These are phyloP conservation scores for Lecanicillium sp. DNA, from an alignment of 2,329 filamentous ascomycete species.

Conservation along the genomic window DNA sequence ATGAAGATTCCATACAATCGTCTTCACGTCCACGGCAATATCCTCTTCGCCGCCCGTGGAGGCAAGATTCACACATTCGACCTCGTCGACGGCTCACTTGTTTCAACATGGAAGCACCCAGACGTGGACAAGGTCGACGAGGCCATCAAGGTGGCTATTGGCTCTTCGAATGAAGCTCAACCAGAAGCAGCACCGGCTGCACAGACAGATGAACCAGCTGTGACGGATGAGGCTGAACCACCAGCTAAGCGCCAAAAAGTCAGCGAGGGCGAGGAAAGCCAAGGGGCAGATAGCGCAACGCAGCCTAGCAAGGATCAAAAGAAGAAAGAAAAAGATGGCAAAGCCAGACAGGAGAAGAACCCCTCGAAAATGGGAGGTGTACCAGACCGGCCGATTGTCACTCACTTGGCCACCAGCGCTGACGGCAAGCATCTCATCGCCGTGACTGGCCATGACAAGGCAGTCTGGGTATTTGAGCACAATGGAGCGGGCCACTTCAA, in stretches of 20 bases:
- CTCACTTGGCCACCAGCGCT: conserved; percentile 55
- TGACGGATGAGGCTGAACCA: conserved; percentile 19
- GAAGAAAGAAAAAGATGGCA: conserved; percentile 13
- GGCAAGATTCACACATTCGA: conserved; percentile 62
- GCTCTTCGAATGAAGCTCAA: conserved; percentile 8
- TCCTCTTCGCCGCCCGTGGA: conserved; percentile 68
- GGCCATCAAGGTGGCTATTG: conserved; percentile 14
- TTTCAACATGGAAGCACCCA: conserved; percentile 55
- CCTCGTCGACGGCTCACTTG: conserved; percentile 44
- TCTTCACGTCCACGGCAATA: conserved; percentile 42
- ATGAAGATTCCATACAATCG: conserved; percentile 58
- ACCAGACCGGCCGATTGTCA: conserved; percentile 56
- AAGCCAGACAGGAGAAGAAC: conserved; percentile 20
- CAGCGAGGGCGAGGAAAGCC: conserved; percentile 13
- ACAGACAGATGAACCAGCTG: conserved; percentile 8
- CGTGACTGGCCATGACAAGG: conserved; percentile 87
- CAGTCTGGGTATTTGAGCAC: conserved; percentile 71
- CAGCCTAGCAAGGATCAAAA: conserved; percentile 14
- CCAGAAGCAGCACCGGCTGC: not conserved
- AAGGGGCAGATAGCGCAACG: too few species aligned
- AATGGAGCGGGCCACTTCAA: conserved; percentile 51
- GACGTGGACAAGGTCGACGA: conserved; percentile 26
- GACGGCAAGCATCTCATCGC: conserved; percentile 63
- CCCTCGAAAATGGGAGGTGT: conserved; percentile 19
- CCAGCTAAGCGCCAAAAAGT: conserved; percentile 28